These are phyloP conservation scores for Lyophyllum atratum DNA, from an alignment of 768 basidiomycete genomes.

Conservation along the genomic window DNA sequence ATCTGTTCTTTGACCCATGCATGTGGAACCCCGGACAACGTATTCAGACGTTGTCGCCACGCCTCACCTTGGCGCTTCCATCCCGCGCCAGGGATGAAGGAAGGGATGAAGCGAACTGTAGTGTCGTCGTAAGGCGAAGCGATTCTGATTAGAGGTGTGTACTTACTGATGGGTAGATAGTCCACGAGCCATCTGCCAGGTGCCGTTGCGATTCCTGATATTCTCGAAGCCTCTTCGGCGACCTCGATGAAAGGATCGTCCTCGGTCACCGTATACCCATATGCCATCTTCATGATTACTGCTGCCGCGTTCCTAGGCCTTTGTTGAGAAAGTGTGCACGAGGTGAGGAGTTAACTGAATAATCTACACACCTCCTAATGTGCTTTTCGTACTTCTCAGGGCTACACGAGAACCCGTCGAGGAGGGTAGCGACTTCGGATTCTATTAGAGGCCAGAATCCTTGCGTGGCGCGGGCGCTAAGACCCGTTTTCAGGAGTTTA, in stretches of 20 bases:
- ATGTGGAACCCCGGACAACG: conserved; percentile 40
- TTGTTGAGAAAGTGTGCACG: not conserved
- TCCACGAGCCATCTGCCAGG: conserved; percentile 48
- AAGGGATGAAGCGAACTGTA: conserved; percentile 50
- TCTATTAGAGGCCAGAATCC: conserved; percentile 37
- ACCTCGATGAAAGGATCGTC: conserved; percentile 41
- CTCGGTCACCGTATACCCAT: conserved; percentile 38
- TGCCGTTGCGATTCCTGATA: conserved; percentile 39
- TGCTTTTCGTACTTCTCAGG: conserved; percentile 36
- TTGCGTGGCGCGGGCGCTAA: conserved; percentile 35
- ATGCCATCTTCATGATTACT: conserved; percentile 45
- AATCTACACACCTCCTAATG: conserved; percentile 34
- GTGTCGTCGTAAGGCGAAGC: not conserved
- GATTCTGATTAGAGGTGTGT: not conserved
- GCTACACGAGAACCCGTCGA: conserved; percentile 29
- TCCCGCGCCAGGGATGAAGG: conserved; percentile 47
- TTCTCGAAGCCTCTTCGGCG: conserved; percentile 39
- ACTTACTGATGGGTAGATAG: conserved; percentile 40
- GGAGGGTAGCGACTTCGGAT: conserved; percentile 33
- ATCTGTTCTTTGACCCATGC: conserved; percentile 49
- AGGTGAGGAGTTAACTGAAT: not conserved
- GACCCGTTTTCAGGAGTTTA: conserved; percentile 37
- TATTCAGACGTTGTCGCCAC: conserved; percentile 38
- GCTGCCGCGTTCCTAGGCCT: conserved; percentile 34
- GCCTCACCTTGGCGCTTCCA: conserved; percentile 48